These are phyloP conservation scores for Leccinum arenicola DNA, from an alignment of 768 basidiomycete genomes.

Conservation along the genomic window DNA sequence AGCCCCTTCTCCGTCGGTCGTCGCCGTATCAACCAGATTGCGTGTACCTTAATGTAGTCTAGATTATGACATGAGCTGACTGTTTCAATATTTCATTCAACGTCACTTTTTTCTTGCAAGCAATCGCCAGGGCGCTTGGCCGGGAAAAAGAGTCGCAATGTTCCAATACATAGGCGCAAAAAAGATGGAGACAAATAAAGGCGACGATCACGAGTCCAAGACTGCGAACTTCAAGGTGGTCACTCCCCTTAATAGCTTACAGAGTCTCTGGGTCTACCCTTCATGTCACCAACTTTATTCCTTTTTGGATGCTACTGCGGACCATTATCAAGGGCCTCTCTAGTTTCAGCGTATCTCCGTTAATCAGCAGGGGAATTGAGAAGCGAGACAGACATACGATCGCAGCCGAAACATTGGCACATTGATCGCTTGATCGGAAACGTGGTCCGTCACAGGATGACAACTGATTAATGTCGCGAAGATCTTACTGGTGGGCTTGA, in stretches of 20 bases:
- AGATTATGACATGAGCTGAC: conserved; percentile 1
- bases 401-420: neutral
- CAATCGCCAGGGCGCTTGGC: neutral
- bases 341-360: neutral
- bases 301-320: neutral
- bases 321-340: neutral
- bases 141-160: neutral
- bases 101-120: conserved; percentile 2
- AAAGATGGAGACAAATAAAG: neutral
- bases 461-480: neutral
- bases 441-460: neutral
- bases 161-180: neutral
- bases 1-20: neutral
- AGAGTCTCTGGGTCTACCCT: neutral
- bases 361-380: neutral
- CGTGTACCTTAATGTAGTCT: neutral
- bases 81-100: neutral
- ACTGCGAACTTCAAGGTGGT: neutral
- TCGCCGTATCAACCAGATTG: conserved; percentile 4
- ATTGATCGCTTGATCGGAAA: conserved; percentile 1
- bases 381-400: neutral
- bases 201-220: neutral
- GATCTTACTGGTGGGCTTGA: neutral
- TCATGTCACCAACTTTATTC: neutral
- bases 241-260: neutral